Conservation (phyloP, 805 yeast species). For the Brettanomyces bruxellensis region DNA sequence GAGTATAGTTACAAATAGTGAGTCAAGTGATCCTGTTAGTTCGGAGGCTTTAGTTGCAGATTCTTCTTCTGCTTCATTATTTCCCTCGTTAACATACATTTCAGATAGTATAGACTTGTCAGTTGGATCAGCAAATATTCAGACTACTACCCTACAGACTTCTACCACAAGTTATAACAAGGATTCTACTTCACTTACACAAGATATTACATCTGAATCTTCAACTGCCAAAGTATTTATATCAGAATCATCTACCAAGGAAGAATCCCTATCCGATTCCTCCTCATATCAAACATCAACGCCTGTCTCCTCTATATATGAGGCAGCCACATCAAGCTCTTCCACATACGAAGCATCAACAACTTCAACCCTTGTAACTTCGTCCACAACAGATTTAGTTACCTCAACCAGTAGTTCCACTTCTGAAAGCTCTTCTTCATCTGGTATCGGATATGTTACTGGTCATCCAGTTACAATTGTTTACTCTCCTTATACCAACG, state of each 20-base stretch:
- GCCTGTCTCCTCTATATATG: neutral
- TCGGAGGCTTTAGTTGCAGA: too few species aligned
- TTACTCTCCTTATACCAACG: conserved; percentile 70
- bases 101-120: too few species aligned
- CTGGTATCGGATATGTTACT: conserved; percentile 22
- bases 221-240: too few species aligned
- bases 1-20: neutral
- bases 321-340: conserved; percentile 6
- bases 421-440: conserved; percentile 20
- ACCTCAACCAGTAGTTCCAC: conserved; percentile 16
- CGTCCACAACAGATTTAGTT: conserved; percentile 11
- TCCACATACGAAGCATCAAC: conserved; percentile 9
- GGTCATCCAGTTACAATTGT: conserved; percentile 49
- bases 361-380: conserved; percentile 12
- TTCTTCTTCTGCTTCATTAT: too few species aligned
- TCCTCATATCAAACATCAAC: neutral
- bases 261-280: neutral
- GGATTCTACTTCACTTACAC: too few species aligned
- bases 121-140: too few species aligned
- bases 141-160: too few species aligned
- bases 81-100: too few species aligned
- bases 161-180: too few species aligned
- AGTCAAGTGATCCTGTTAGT: too few species aligned
- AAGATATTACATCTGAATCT: too few species aligned
- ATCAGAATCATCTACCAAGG: too few species aligned